These are phyloP conservation scores for Inonotus hispidus DNA, from an alignment of 1,284 basidiomycete species.

Conservation along the genomic window DNA sequence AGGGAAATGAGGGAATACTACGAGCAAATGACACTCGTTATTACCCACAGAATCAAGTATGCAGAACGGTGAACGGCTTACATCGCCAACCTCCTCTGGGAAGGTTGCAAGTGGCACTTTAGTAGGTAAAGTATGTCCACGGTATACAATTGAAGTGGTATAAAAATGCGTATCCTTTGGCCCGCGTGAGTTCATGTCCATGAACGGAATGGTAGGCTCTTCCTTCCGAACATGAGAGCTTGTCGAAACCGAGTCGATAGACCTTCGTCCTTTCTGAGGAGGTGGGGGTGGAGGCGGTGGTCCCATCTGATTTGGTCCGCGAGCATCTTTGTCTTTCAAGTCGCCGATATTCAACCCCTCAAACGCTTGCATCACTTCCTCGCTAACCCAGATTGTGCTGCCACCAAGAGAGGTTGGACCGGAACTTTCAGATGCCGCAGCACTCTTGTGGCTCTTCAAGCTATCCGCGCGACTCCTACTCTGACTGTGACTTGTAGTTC, in stretches of 20 bases:
- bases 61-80: conserved; percentile 36
- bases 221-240: conserved; percentile 44
- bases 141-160: conserved; percentile 79
- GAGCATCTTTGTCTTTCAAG: conserved; percentile 19
- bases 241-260: conserved; percentile 65
- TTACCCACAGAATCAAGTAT: background rate
- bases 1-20: conserved; percentile 92
- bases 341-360: conserved; percentile 6
- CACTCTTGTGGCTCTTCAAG: conserved; percentile 21
- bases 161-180: conserved; percentile 92
- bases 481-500: conserved; percentile 34
- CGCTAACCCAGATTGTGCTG: conserved; percentile 74
- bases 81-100: conserved; percentile 93
- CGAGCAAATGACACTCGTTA: background rate
- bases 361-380: conserved; percentile 48
- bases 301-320: conserved; percentile 31
- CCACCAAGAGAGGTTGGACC: conserved; percentile 56
- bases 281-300: conserved; percentile 30
- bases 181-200: conserved; percentile 40
- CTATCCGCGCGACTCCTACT: conserved; percentile 28
- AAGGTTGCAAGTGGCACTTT: conserved; percentile 83
- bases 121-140: conserved; percentile 75
- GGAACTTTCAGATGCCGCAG: conserved; percentile 51
- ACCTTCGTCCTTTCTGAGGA: conserved; percentile 48
- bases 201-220: conserved; percentile 30